Base-by-base conservation (phyloP, 116 monocot species). In the Cymodocea nodosa region DNA sequence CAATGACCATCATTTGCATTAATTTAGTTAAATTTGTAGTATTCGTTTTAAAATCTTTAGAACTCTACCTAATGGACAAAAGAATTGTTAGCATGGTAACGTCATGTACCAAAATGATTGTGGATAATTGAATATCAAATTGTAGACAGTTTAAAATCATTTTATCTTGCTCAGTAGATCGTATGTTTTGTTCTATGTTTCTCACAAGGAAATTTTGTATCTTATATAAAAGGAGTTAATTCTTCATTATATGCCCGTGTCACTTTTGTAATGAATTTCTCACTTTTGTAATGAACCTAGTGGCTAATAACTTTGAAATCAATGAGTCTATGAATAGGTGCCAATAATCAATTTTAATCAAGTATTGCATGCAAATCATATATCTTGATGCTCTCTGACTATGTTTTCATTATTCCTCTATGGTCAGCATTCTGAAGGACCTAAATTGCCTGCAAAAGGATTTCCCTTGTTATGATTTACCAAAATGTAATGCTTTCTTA, bases 381-480 rank as follows among this genome's bases (percentile, higher is more conserved):
- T 18, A 36, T 36, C 0, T 62, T 60, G 17, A 19, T 23, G 60
- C 13, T n/a, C 13, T 70, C 22, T 30, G 14, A 20, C 23, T 52
- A 44, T 19, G 18, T 11, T 37, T 37, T 4, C 18, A 23, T n/a
- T n/a, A n/a, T 24, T 67, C 54, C 5, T 67, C 30, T 51, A 15
- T 40, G 11, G 13, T 16, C 68, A 92, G 92, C 66, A 50, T 51
- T 65, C 73, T 88, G 57, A 77, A 71, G 60, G 92, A 83, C 44
- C 75, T 92, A 53, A 49, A 79, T 22, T 92, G 88, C 57, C 85
- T 92, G 64, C 92, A 92, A 64, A 76, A 73, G 62, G 57, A 77
- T 62, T 64, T 66, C 35, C 83, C 92, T 36, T 92, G 92, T 70
- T 78, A 59, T 51, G 79, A 63, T 69, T 79, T 79, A 60, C 92